Conservation (phyloP, 2,329 filamentous ascomycete species). For the Fusarium cicatricum region DNA sequence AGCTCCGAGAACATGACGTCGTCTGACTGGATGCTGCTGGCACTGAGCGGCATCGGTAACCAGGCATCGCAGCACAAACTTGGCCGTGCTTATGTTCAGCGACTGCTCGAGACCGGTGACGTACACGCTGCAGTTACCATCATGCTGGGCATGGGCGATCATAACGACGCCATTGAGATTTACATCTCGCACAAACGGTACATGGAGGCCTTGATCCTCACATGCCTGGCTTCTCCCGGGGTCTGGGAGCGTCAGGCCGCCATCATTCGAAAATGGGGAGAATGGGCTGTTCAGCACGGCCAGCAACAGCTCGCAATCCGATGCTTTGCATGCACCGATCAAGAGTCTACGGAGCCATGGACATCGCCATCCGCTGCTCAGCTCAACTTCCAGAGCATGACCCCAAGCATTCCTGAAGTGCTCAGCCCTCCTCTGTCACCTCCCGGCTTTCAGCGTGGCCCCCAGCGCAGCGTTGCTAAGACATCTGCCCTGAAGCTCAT, state of each 20-base stretch:
- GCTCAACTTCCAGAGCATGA: slow-evolving; percentile 63
- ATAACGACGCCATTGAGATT: slow-evolving; percentile 94
- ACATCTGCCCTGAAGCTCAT: slow-evolving; percentile 89
- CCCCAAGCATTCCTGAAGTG: slow-evolving; percentile 65
- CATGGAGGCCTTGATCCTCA: slow-evolving; percentile 91
- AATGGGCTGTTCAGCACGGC: slow-evolving; percentile 85
- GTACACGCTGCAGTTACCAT: slow-evolving; percentile 92
- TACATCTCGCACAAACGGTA: slow-evolving; percentile 91
- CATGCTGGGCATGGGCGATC: slow-evolving; percentile 88
- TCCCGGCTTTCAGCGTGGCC: slow-evolving; percentile 67
- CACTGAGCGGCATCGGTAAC: slow-evolving; percentile 85
- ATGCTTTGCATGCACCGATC: slow-evolving; percentile 90
- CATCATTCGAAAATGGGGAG: slow-evolving; percentile 93
- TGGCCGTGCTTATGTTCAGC: slow-evolving; percentile 88
- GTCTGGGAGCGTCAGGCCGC: slow-evolving; percentile 93
- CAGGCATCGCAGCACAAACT: slow-evolving; percentile 84
- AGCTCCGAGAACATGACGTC: slow-evolving; percentile 88
- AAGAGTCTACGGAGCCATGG: slow-evolving; percentile 88
- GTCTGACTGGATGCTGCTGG: slow-evolving; percentile 96
- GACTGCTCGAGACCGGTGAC: slow-evolving; percentile 87
- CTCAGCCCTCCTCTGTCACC: slow-evolving; percentile 79
- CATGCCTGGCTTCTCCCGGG: slow-evolving; percentile 80
- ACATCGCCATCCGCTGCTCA: slow-evolving; percentile 79
- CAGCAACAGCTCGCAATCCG: slow-evolving; percentile 91
- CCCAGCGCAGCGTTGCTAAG: slow-evolving; percentile 74